Evolutionary conservation across 352 stramenopile species (phyloP).

Genomic region (Phytophthora nicotianae): DNA sequence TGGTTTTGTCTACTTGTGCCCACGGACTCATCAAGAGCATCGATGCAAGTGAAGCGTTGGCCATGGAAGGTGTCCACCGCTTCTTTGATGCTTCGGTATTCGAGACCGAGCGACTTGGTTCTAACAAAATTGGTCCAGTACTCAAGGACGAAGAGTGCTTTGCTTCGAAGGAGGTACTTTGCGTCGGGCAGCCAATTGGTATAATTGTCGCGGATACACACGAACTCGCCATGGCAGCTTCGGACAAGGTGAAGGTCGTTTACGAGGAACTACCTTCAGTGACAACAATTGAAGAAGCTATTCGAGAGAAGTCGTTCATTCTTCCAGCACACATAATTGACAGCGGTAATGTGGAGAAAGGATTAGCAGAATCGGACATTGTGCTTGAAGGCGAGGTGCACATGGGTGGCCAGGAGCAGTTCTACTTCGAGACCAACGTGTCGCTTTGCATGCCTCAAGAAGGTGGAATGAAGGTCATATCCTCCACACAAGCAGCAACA

Average conservation of each 20-base stretch:
- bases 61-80: constrained; percentile 88
- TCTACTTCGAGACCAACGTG: constrained; percentile 95
- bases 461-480: constrained; percentile 92
- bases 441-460: constrained; percentile 84
- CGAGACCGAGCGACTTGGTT: constrained; percentile 59
- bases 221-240: constrained; percentile 72
- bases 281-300: constrained; percentile 96
- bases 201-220: constrained; percentile 86
- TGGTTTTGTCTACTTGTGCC: constrained; percentile 91
- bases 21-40: constrained; percentile 88
- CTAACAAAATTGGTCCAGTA: constrained; percentile 83
- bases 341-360: constrained; percentile 81
- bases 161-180: constrained; percentile 66
- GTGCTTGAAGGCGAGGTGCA: constrained; percentile 89
- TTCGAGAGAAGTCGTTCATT: constrained; percentile 92
- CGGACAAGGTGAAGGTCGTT: constrained; percentile 85
- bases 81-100: constrained; percentile 87
- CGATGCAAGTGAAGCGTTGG: constrained; percentile 80
- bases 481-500: constrained; percentile 93
- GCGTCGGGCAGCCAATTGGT: constrained; percentile 82
- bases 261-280: constrained; percentile 91
- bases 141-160: constrained; percentile 91
- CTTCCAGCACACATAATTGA: constrained; percentile 83
- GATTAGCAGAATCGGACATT: constrained; percentile 65
- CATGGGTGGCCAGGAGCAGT: constrained; percentile 95